These are phyloP conservation scores for Cyberlindnera maritima DNA, from an alignment of 805 yeast genomes.

Conservation along the genomic window DNA sequence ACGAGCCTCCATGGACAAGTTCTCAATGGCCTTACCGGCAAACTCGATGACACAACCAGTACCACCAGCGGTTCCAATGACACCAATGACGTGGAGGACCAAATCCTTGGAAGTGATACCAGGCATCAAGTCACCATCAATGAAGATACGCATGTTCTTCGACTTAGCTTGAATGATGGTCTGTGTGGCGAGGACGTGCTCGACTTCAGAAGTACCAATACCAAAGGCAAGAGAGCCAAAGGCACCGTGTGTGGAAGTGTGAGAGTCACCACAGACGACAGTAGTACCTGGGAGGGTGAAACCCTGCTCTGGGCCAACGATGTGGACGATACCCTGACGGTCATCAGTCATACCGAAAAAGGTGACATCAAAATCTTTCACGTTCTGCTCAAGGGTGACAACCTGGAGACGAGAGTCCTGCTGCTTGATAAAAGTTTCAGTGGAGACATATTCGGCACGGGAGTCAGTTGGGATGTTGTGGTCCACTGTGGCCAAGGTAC, in stretches of 20 bases:
- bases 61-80: constrained; percentile 99
- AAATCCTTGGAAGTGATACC: constrained; percentile 97
- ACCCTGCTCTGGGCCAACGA: constrained; percentile 99
- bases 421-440: constrained; percentile 80
- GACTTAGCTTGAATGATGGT: constrained; percentile 92
- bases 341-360: constrained; percentile 93
- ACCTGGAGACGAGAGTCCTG: constrained; percentile 92
- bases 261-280: constrained; percentile 98
- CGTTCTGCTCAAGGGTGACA: constrained; percentile 88
- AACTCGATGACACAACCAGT: constrained; percentile 96
- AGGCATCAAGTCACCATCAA: constrained; percentile 78
- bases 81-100: constrained; percentile 90
- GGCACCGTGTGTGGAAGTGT: constrained; percentile 98
- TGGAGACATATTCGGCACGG: constrained; percentile 70
- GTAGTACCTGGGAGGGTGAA: constrained; percentile 98
- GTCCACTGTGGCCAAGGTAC: constrained; percentile 93
- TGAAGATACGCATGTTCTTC: constrained; percentile 88
- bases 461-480: constrained; percentile 96
- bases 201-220: constrained; percentile 98
- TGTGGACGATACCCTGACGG: constrained; percentile 98
- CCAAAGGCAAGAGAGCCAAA: constrained; percentile 98
- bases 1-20: constrained; percentile 92
- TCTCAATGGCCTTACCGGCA: constrained; percentile 92
- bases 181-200: constrained; percentile 97
- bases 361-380: constrained; percentile 82